These are phyloP conservation scores for Cladosporium sp. DNA, from an alignment of 2,329 filamentous ascomycete species.

Conservation along the genomic window DNA sequence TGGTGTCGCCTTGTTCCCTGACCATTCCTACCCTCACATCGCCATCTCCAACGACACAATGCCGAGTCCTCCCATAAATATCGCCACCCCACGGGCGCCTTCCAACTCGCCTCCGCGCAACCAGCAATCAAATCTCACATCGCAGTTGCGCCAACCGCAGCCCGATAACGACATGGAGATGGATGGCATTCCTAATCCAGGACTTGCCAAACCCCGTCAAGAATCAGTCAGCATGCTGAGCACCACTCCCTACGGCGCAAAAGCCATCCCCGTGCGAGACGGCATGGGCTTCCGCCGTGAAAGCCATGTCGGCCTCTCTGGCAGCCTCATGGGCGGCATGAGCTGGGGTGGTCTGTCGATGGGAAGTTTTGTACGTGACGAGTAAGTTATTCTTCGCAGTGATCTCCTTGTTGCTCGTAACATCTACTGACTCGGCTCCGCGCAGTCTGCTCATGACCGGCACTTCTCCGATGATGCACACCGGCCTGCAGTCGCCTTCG, in stretches of 20 bases:
- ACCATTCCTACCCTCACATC: not conserved
- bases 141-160: slow-evolving; percentile 51
- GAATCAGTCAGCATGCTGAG: slow-evolving; percentile 51
- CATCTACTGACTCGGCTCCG: slow-evolving; percentile 12
- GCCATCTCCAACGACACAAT: slow-evolving; percentile 33
- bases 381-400: slow-evolving; percentile 63
- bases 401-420: not conserved
- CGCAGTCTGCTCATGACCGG: slow-evolving; percentile 88
- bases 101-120: slow-evolving; percentile 57
- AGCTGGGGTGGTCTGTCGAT: slow-evolving; percentile 97
- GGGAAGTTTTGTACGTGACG: slow-evolving; percentile 94
- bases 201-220: slow-evolving; percentile 40
- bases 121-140: slow-evolving; percentile 61
- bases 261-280: slow-evolving; percentile 58
- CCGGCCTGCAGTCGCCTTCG: slow-evolving; percentile 71
- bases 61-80: slow-evolving; percentile 57
- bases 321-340: slow-evolving; percentile 71
- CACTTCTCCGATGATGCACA: slow-evolving; percentile 64
- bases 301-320: slow-evolving; percentile 52
- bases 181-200: slow-evolving; percentile 21
- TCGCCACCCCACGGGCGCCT: slow-evolving; percentile 49
- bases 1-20: slow-evolving; percentile 4
- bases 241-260: slow-evolving; percentile 53
- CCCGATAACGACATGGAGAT: slow-evolving; percentile 16
- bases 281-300: slow-evolving; percentile 42